Base-by-base conservation (phyloP, 2,329 filamentous ascomycete genomes). In the Neonectria punicea region DNA sequence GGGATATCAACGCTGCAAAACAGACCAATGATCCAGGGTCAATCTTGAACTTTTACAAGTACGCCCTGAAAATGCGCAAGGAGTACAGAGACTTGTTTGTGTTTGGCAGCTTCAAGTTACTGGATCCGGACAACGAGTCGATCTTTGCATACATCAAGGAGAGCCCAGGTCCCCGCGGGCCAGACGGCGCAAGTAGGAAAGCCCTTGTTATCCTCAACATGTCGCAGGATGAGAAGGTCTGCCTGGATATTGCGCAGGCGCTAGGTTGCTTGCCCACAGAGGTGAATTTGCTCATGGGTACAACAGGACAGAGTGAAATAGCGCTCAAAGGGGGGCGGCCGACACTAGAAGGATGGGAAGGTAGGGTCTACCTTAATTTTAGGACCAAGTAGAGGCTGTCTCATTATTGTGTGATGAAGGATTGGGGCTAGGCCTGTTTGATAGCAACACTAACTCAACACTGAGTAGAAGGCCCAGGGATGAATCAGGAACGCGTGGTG, bases 11-110 rank as follows among this genome's bases (percentile, higher is more conserved):
- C 63, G 89, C 85, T 2, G 81, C 80, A 0, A 75, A 74, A 2
- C 86, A 90, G 71, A 66, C 71, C 2, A 66, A 70, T 0, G 83
- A 87, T n/a, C 72, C 73, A 0, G 73, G 81, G 1, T 86, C 84
- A 0, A 84, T 91, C 1, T 77, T 89, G 6, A 83, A 82, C 25
- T 92, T 90, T 74, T 92, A 89, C 81, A 87, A 85, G 73, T 77
- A 77, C 30, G 81, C 82, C 36, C 74, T 92, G 36, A 73, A 68
- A 53, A 72, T 88, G 32, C 80, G 90, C 8, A 88, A 87, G 68
- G 73, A 83, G 61, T 80, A 88, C 71, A 82, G 82, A 13, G 85
- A 90, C 46, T 67, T 90, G 0, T 89, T 92, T 57, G 84, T 91
- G 0, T 85, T 89, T 65, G 90, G 90, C 0, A 78, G 82, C 0